Evolutionary conservation across 305 asterid genomes (phyloP), one percentile per base, ranked within the genome.

Genomic region (Fraxinus angustifolia): DNA sequence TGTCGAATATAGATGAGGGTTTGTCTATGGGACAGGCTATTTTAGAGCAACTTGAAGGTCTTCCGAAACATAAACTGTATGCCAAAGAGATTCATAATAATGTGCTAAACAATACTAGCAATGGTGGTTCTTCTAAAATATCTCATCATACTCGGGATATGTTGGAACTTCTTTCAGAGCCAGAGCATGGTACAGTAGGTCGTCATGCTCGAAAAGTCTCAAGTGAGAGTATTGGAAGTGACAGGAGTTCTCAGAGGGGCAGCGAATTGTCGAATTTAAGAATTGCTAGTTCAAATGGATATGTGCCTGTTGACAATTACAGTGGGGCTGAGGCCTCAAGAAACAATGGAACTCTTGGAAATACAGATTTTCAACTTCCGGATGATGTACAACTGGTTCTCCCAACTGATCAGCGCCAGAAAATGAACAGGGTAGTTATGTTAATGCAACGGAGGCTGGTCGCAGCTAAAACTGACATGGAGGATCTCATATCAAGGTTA

Each of bases 11-110:
- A 78, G 99, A 96, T 1, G 98, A 96, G 86, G 98, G 99, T 81
- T 89, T 96, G 90, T 96, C 95, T 38, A 90, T 94, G 98, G 99
- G 99, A 86, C 94, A 96, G 71, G 95, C 98, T 86, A 94, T 96
- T 89, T 86, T 96, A 45, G 99, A 94, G 86, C 95, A 96, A 86
- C 93, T 96, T 58, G 97, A 93, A 85, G 92, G 86, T 72, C 86
- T 88, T 78, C 98, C 99, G 53, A 93, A 83, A 81, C 93, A 92
- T 78, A 90, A 88, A 85, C 45, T 73, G 42, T 89, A 84, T 48
- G 84, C 86, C n/a, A 89, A 85, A 83, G 92, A 84, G 70, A 81
- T 74, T 72, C 85, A 82, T 28, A 88, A 76, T 73, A 82, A 77
- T 84, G 45, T 79, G 72, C 90, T 83, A 48, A 89, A 81, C 58